Evolutionary conservation across 2,329 filamentous ascomycete genomes (phyloP).

Genomic region (Colletotrichum sp.): DNA sequence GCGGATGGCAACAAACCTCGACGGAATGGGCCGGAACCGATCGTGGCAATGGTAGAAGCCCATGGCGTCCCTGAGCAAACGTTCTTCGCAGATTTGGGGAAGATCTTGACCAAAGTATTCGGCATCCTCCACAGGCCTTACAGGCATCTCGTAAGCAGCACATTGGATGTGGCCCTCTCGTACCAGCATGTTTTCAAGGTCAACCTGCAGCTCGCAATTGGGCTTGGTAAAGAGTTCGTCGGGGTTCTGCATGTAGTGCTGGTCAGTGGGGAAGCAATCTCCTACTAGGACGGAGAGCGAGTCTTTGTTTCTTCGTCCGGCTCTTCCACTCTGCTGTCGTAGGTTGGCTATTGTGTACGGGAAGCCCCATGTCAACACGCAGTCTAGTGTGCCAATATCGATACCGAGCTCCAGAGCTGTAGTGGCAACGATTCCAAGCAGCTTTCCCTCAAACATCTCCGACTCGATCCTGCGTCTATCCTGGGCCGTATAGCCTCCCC

Average conservation of each 20-base stretch:
- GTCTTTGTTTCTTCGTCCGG: slow-evolving; percentile 90
- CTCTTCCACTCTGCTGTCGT: slow-evolving; percentile 91
- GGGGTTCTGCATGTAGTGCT: slow-evolving; percentile 96
- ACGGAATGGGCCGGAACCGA: slow-evolving; percentile 84
- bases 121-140: slow-evolving; percentile 76
- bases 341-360: slow-evolving; percentile 95
- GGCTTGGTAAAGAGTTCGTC: slow-evolving; percentile 92
- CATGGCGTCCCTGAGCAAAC: slow-evolving; percentile 74
- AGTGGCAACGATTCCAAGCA: slow-evolving; percentile 92
- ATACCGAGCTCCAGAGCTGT: slow-evolving; percentile 93
- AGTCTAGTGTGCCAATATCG: slow-evolving; percentile 93
- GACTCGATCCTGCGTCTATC: slow-evolving; percentile 87
- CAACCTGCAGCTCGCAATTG: slow-evolving; percentile 87
- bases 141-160: slow-evolving; percentile 93
- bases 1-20: slow-evolving; percentile 83
- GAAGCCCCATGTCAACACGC: slow-evolving; percentile 92
- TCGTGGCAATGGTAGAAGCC: slow-evolving; percentile 92
- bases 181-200: slow-evolving; percentile 89
- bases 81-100: slow-evolving; percentile 71
- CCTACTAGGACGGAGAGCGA: slow-evolving; percentile 89
- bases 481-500: slow-evolving; percentile 92
- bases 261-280: slow-evolving; percentile 88
- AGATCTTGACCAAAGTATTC: slow-evolving; percentile 82
- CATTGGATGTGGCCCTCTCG: slow-evolving; percentile 95
- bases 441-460: slow-evolving; percentile 96